Evolutionary conservation across 2,329 filamentous ascomycete species (phyloP).

Genomic region (Cordyceps cateniannulata): DNA sequence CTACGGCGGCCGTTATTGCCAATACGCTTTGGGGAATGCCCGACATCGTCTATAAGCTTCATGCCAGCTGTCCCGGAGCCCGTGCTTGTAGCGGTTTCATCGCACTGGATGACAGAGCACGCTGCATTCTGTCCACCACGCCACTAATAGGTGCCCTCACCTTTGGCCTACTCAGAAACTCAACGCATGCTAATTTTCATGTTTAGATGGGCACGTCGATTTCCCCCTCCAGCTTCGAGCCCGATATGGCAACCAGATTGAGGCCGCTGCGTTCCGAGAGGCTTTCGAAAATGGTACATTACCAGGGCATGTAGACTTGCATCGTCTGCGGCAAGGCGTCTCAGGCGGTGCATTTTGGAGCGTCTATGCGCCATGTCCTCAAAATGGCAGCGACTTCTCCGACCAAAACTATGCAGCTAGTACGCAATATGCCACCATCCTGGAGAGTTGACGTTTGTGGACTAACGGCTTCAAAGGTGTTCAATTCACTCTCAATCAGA

Average conservation of each 20-base stretch:
- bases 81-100: not conserved
- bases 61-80: no score
- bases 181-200: not conserved
- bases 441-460: not conserved
- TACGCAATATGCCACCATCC: constrained; percentile 29
- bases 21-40: not conserved
- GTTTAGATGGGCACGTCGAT: constrained; percentile 81
- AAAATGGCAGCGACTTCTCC: constrained; percentile 65
- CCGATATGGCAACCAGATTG: constrained; percentile 69
- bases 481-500: constrained; percentile 63
- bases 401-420: constrained; percentile 63
- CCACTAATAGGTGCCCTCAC: not conserved
- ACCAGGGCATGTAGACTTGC: constrained; percentile 68
- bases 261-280: constrained; percentile 64
- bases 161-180: not conserved
- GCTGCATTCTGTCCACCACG: constrained; percentile 1
- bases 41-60: not conserved
- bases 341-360: constrained; percentile 92
- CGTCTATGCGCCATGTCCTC: constrained; percentile 72
- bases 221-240: constrained; percentile 66
- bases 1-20: not conserved
- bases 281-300: constrained; percentile 68
- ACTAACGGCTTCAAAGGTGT: constrained; percentile 40
- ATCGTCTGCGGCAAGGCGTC: constrained; percentile 62
- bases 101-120: not conserved